Evolutionary conservation across 208 protist genomes (phyloP).

Genomic region (Crithidia fasciculata): DNA sequence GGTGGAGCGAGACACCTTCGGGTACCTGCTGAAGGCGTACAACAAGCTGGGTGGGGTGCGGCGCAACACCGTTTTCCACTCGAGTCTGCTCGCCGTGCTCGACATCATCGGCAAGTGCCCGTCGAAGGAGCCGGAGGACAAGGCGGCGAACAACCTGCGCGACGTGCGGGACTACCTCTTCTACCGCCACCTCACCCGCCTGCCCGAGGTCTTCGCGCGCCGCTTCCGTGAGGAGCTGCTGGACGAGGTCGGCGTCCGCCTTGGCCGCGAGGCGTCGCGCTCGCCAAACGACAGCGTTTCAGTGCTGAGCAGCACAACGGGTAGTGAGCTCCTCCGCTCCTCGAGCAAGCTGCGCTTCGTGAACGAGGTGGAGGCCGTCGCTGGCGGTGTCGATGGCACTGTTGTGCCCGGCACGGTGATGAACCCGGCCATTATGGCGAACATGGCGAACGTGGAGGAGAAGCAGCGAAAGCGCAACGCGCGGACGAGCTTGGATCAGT

Average conservation of each 20-base stretch:
- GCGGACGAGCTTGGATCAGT: conserved; percentile 32
- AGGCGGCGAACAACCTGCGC: conserved; percentile 39
- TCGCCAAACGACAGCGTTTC: conserved; percentile 63
- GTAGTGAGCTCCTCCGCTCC: conserved; percentile 54
- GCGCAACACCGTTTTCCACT: conserved; percentile 73
- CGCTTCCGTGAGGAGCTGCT: conserved; percentile 60
- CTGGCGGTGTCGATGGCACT: conserved; percentile 54
- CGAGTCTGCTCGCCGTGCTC: conserved; percentile 49
- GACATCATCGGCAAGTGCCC: conserved; percentile 49
- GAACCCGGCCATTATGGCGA: conserved; percentile 48
- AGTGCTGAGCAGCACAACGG: conserved; percentile 56
- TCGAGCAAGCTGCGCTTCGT: conserved; percentile 72
- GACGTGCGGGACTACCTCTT: conserved; percentile 73
- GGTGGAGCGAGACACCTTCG: conserved; percentile 68
- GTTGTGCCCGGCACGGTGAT: conserved; percentile 47
- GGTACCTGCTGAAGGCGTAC: conserved; percentile 60
- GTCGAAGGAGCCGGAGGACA: conserved; percentile 27
- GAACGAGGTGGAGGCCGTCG: conserved; percentile 74
- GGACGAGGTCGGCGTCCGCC: conserved; percentile 39
- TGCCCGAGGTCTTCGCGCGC: conserved; percentile 48
- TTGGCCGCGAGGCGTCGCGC: conserved; percentile 50
- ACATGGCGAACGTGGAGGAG: conserved; percentile 42
- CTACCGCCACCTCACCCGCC: conserved; percentile 43
- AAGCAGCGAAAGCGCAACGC: conserved; percentile 40
- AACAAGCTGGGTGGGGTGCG: conserved; percentile 53